Evolutionary conservation across 2,329 filamentous ascomycete genomes (phyloP).

Genomic region (Bimuria novae-zelandiae): DNA sequence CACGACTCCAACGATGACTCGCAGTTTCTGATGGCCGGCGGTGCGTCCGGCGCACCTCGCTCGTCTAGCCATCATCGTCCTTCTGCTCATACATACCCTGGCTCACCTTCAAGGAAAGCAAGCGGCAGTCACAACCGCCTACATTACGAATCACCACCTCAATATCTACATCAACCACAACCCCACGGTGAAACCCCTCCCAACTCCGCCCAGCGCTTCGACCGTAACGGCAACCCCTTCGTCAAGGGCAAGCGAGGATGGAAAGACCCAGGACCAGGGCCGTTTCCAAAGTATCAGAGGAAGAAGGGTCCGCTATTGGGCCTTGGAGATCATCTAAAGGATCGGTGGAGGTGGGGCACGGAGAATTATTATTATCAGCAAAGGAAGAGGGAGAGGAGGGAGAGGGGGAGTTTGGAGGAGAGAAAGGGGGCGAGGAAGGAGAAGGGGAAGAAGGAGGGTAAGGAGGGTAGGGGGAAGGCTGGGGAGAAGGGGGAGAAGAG

Average conservation of each 20-base stretch:
- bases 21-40: slow-evolving; percentile 11
- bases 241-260: slow-evolving; percentile 14
- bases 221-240: slow-evolving; percentile 4
- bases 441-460: slow-evolving; percentile 9
- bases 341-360: slow-evolving; percentile 29
- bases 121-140: neutral
- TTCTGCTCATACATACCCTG: neutral
- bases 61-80: neutral
- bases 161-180: no score
- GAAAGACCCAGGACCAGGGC: slow-evolving; percentile 22
- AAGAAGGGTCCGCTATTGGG: slow-evolving; percentile 23
- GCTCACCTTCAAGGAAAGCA: neutral
- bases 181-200: neutral
- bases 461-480: neutral
- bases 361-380: slow-evolving; percentile 24
- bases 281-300: slow-evolving; percentile 21
- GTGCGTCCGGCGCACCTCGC: neutral
- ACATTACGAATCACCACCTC: neutral
- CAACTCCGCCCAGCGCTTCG: neutral
- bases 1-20: neutral
- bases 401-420: slow-evolving; percentile 20
- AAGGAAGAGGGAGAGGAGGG: slow-evolving; percentile 18
- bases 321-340: slow-evolving; percentile 21
- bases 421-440: slow-evolving; percentile 10
- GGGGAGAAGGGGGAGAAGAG: neutral